phyloP scores from a whole-genome alignment of 768 basidiomycete species.

The Postia placenta region DNA sequence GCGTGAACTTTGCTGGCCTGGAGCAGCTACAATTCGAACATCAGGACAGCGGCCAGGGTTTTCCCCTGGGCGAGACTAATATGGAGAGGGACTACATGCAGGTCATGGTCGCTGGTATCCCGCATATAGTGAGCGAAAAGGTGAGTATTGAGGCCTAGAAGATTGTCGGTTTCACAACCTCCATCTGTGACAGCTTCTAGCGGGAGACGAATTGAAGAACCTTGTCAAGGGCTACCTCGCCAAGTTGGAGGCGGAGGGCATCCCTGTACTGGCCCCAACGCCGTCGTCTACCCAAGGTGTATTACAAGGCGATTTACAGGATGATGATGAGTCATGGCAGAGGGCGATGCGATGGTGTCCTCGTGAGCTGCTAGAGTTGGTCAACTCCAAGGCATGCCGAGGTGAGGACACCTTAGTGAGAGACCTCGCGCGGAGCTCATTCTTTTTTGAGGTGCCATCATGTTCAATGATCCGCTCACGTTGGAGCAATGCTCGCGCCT shows the following conservation, averaged over 20 bases:
- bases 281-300: too few species aligned
- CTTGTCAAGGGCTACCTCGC: slow-evolving; percentile 70
- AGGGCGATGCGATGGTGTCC: slow-evolving; percentile 79
- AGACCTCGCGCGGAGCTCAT: neutral
- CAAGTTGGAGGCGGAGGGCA: slow-evolving; percentile 46
- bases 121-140: slow-evolving; percentile 69
- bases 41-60: slow-evolving; percentile 8
- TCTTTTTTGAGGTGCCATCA: slow-evolving; percentile 71
- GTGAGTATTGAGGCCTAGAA: slow-evolving; percentile 22
- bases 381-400: slow-evolving; percentile 95
- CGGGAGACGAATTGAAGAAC: slow-evolving; percentile 67
- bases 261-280: neutral
- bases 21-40: slow-evolving; percentile 9
- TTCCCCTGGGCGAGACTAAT: slow-evolving; percentile 11
- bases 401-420: slow-evolving; percentile 39
- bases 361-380: slow-evolving; percentile 69
- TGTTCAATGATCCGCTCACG: slow-evolving; percentile 86
- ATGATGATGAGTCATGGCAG: slow-evolving; percentile 43
- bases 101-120: slow-evolving; percentile 55
- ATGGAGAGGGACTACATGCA: slow-evolving; percentile 48
- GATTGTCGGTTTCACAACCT: slow-evolving; percentile 8
- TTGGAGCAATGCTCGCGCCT: slow-evolving; percentile 64
- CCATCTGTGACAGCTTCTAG: slow-evolving; percentile 42
- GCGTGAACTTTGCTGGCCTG: slow-evolving; percentile 47
- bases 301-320: neutral